These are phyloP conservation scores for Dictyostelium firmibasis DNA, from an alignment of 78 protist genomes.

Conservation along the genomic window DNA sequence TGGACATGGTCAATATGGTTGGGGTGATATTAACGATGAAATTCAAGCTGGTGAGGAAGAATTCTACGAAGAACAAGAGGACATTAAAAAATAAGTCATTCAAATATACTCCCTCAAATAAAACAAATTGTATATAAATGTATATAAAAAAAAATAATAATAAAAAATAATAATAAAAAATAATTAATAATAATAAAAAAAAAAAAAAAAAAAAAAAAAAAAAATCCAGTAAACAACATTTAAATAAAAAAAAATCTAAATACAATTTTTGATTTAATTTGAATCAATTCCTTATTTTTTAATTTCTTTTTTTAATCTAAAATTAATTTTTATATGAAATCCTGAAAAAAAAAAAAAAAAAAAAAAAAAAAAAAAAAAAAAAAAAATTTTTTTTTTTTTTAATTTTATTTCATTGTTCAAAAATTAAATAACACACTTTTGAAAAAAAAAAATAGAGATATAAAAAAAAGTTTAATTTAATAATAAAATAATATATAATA, in stretches of 20 bases:
- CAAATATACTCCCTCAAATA: neutral
- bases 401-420: neutral
- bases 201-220: neutral
- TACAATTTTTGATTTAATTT: too few species aligned
- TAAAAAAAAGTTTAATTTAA: too few species aligned
- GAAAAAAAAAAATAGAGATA: too few species aligned
- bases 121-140: neutral
- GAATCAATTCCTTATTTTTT: neutral
- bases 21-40: slow-evolving; percentile 42
- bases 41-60: neutral
- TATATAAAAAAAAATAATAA: neutral
- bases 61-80: slow-evolving; percentile 3
- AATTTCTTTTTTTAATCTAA: neutral
- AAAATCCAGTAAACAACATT: neutral
- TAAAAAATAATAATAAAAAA: too few species aligned
- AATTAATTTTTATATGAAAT: neutral
- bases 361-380: neutral
- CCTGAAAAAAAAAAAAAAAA: neutral
- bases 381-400: neutral
- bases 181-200: too few species aligned
- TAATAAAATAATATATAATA: too few species aligned
- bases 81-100: neutral
- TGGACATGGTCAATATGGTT: slow-evolving; percentile 56
- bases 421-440: neutral
- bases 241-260: neutral